phyloP scores from a whole-genome alignment of 139 green algal species.

The Micractinium sp. region DNA sequence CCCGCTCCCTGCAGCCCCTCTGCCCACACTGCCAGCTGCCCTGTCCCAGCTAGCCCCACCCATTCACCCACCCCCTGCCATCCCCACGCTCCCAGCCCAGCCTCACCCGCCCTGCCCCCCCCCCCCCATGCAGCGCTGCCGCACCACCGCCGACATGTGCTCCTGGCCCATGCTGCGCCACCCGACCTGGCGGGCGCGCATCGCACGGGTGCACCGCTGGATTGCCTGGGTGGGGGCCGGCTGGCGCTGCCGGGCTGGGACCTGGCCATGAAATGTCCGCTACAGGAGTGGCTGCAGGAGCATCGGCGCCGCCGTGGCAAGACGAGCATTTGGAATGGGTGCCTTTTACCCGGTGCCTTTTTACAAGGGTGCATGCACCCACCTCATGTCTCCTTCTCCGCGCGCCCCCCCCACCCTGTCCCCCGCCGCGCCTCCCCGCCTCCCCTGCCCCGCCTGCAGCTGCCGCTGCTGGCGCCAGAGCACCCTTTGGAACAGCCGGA shows the following conservation, averaged over 20 bases:
- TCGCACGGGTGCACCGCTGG: background rate
- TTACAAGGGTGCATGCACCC: background rate
- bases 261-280: background rate
- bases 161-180: background rate
- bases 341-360: too few species aligned
- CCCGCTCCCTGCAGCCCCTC: too few species aligned
- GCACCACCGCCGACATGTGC: background rate
- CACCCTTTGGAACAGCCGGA: background rate
- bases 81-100: background rate
- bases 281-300: background rate
- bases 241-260: background rate
- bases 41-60: background rate
- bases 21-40: background rate
- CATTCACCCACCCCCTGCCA: background rate
- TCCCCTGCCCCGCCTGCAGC: background rate
- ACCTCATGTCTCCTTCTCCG: background rate
- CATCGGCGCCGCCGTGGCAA: too few species aligned
- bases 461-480: background rate
- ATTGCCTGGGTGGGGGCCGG: background rate
- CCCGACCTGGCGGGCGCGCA: background rate
- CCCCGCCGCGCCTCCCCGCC: too few species aligned
- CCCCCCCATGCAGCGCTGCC: background rate
- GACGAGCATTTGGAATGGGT: too few species aligned
- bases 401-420: background rate
- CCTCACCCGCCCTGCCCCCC: background rate